A percentile compares a stretch with the other conserved stretches of the same genome.
phyloP scores from a whole-genome alignment of 2,329 filamentous ascomycete genomes.

The Fusarium brachygibbosum region DNA sequence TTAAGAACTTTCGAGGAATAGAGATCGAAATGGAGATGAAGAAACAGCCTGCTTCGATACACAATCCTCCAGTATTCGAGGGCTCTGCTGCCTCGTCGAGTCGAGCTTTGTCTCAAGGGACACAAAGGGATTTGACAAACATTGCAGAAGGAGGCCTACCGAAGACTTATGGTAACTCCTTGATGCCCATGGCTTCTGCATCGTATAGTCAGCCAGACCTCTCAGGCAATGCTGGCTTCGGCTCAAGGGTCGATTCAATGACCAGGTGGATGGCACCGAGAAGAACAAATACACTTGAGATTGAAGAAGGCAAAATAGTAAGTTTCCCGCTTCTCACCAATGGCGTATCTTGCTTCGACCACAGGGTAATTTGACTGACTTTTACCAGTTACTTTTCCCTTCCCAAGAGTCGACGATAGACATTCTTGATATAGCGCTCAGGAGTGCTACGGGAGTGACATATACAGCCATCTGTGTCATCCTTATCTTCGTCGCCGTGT shows the following conservation, averaged over 20 bases:
- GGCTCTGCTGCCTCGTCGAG: neutral
- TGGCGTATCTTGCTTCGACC: neutral
- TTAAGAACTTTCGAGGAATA: constrained; percentile 21
- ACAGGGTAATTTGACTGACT: neutral
- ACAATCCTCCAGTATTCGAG: neutral
- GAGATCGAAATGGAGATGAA: constrained; percentile 23
- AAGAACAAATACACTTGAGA: constrained; percentile 11
- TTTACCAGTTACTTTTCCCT: neutral
- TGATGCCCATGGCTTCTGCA: constrained; percentile 14
- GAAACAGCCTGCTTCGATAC: constrained; percentile 5
- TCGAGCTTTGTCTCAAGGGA: neutral
- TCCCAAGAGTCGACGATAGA: constrained; percentile 4
- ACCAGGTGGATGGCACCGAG: constrained; percentile 10
- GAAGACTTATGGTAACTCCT: neutral
- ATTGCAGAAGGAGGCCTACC: neutral
- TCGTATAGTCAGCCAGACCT: constrained; percentile 25
- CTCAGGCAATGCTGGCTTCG: constrained; percentile 16
- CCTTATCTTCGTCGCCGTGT: constrained; percentile 8
- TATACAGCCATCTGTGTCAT: constrained; percentile 5
- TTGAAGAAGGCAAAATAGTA: constrained; percentile 21
- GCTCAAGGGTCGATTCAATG: constrained; percentile 16
- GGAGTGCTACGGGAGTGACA: constrained; percentile 1
- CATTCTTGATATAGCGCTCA: constrained; percentile 8
- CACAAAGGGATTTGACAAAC: neutral
- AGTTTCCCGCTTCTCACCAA: neutral